Conservation (phyloP, 2,329 filamentous ascomycete species). For the Aspergillus sojae region DNA sequence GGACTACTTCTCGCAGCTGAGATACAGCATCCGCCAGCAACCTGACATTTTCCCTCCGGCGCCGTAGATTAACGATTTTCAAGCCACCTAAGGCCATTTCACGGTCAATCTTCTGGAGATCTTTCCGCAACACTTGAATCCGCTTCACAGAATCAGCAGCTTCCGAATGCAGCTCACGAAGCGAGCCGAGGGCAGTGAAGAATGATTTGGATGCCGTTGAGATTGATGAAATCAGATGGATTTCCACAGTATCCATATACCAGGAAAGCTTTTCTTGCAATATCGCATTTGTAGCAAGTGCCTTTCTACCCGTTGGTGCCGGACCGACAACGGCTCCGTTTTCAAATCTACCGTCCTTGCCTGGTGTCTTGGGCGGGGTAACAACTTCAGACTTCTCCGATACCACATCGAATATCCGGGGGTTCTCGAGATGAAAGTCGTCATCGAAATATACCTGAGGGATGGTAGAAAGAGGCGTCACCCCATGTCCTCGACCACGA, state of each 20-base stretch:
- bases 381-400: conserved; percentile 97
- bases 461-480: conserved; percentile 87
- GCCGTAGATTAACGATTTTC: conserved; percentile 80
- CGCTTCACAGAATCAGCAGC: conserved; percentile 86
- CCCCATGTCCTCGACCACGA: conserved; percentile 65
- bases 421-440: conserved; percentile 92
- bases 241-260: conserved; percentile 99
- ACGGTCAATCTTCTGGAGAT: conserved; percentile 77
- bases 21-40: conserved; percentile 80
- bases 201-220: conserved; percentile 95
- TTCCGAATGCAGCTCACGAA: conserved; percentile 88
- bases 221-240: conserved; percentile 94
- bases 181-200: conserved; percentile 87
- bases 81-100: conserved; percentile 85
- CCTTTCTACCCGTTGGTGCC: conserved; percentile 66
- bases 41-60: conserved; percentile 79
- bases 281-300: conserved; percentile 93
- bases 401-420: conserved; percentile 92
- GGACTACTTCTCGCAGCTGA: conserved; percentile 78
- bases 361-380: conserved; percentile 59
- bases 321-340: conserved; percentile 65
- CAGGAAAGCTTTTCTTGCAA: conserved; percentile 97
- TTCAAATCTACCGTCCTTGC: conserved; percentile 56
- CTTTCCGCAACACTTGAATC: conserved; percentile 78
- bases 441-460: conserved; percentile 93